Base-by-base conservation (phyloP, 2,329 filamentous ascomycete genomes). In the Byssochlamys sp. region DNA sequence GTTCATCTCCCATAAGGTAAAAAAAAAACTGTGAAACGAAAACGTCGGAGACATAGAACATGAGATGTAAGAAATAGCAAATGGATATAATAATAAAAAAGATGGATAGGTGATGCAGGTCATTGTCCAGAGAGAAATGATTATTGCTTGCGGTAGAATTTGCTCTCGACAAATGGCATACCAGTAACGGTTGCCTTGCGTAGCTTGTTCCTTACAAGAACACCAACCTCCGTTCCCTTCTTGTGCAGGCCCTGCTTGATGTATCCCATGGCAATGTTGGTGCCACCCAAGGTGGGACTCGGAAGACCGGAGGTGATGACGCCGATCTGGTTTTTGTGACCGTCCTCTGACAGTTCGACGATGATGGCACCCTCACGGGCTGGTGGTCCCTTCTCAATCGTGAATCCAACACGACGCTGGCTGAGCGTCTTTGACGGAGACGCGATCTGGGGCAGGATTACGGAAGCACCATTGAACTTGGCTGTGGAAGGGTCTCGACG, bases 181-280 rank as follows among this genome's bases (percentile, higher is more conserved):
- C 91, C 91, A 7, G 84, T 81, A 31, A 96, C 88, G 2, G 82
- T 81, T 0, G 86, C 91, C 74, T 84, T 85, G 66, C 90, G 84
- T 69, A 82, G 79, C 76, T 86, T 89, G 24, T 90, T 91, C 55
- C 91, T 80, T 1, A 96, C 86, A 45, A 90, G 72, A 3, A 96
- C 85, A 19, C 85, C 82, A 5, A 96, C 77, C 75, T 92, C 86
- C 0, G 90, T 95, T 10, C 90, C 91, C 31, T 83, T 80, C 81
- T 95, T 95, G 73, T 95, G 90, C 70, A 86, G 76, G 0, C 90
- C 90, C 61, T 89, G 85, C 74, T 85, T 84, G 69, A 96, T 80
- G 70, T 96, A 96, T 0, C 87, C 94, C 94, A 99, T 99, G 57
- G 92, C 91, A 61, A 99, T 92, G 73, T 97, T 96, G 78, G 88